Percentiles rank a stretch among this genome's conserved stretches.
Evolutionary conservation across 768 basidiomycete genomes (phyloP).

Genomic region (Nevesoporus exiguus): DNA sequence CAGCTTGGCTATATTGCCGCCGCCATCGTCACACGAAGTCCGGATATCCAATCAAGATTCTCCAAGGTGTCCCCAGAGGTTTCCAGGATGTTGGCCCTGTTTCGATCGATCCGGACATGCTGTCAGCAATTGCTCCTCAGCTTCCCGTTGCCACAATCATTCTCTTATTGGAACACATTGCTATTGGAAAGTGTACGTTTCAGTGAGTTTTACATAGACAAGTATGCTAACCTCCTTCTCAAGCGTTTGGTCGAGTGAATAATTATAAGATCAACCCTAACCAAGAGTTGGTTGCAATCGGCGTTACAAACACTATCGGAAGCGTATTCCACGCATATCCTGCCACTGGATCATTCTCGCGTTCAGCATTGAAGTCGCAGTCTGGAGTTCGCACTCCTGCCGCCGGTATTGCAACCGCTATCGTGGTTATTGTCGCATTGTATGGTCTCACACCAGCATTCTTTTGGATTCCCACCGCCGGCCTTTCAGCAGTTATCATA

Average conservation of each 20-base stretch:
- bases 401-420: constrained; percentile 79
- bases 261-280: constrained; percentile 93
- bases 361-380: constrained; percentile 94
- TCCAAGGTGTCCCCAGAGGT: constrained; percentile 81
- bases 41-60: constrained; percentile 82
- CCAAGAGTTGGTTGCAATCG: constrained; percentile 95
- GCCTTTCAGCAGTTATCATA: constrained; percentile 91
- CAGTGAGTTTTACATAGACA: background rate
- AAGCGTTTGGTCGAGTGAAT: constrained; percentile 92
- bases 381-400: constrained; percentile 94
- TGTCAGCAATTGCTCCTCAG: constrained; percentile 67
- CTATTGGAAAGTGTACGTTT: constrained; percentile 84
- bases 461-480: constrained; percentile 82
- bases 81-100: constrained; percentile 57
- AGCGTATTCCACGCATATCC: constrained; percentile 91
- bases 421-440: constrained; percentile 89
- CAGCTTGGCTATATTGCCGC: constrained; percentile 81
- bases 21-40: constrained; percentile 52
- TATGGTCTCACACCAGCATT: constrained; percentile 94
- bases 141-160: constrained; percentile 86
- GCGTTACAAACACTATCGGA: constrained; percentile 96
- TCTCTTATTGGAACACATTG: constrained; percentile 91
- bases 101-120: constrained; percentile 44
- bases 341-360: constrained; percentile 96
- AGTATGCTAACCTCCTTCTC: constrained; percentile 8